Conservation (phyloP, 139 green algal genomes). For the Chlorella sp. region DNA sequence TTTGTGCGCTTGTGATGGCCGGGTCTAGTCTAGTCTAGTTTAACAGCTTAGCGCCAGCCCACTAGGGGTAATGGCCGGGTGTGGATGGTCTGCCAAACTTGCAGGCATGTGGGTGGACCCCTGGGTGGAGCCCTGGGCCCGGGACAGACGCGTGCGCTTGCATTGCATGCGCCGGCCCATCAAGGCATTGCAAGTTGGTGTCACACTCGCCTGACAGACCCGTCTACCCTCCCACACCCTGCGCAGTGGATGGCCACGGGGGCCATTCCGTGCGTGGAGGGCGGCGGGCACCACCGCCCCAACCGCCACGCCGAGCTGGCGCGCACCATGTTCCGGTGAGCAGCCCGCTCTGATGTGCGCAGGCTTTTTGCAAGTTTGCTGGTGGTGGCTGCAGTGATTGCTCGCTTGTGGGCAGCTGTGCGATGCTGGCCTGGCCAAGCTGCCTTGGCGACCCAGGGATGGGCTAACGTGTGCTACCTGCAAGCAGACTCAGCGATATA, state of each 20-base stretch:
- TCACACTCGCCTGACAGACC: neutral
- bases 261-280: constrained; percentile 90
- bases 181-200: no score
- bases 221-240: neutral
- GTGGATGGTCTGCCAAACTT: no score
- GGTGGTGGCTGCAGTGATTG: neutral
- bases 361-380: no score
- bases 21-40: no score
- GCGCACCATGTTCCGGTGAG: constrained; percentile 83
- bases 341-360: neutral
- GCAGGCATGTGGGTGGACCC: neutral
- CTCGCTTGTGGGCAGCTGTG: neutral
- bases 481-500: no score
- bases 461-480: no score
- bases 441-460: no score
- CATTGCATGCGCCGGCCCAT: no score
- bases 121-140: neutral
- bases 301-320: constrained; percentile 91
- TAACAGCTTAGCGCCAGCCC: no score
- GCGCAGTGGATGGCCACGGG: constrained; percentile 91
- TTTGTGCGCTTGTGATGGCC: no score
- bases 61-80: no score
- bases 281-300: constrained; percentile 90
- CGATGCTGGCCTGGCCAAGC: neutral
- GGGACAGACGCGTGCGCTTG: no score